Conservation (phyloP, 257 asterid species). For the Solanum bulbocastanum region DNA sequence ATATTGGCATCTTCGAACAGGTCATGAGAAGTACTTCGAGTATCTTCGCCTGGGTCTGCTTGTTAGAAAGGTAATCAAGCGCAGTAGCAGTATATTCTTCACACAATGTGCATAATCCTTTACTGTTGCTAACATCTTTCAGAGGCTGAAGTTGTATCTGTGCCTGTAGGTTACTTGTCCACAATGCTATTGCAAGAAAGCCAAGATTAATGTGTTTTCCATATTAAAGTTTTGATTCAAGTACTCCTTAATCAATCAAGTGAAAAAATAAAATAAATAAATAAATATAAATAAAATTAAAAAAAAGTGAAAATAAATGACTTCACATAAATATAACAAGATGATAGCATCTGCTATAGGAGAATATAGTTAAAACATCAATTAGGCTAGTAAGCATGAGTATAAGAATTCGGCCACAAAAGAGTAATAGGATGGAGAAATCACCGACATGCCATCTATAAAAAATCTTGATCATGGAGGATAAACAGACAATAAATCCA, state of each 20-base stretch:
- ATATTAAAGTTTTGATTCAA: background rate
- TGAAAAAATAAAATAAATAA: background rate
- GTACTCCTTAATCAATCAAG: background rate
- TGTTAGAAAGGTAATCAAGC: conserved; percentile 45
- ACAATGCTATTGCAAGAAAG: conserved; percentile 31
- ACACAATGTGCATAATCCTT: conserved; percentile 52
- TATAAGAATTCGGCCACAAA: background rate
- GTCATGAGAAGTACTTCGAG: conserved; percentile 52
- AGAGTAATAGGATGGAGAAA: background rate
- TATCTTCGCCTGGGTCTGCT: conserved; percentile 65
- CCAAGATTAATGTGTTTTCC: conserved; percentile 7
- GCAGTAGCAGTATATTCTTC: conserved; percentile 63
- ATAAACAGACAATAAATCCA: background rate
- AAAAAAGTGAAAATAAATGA: background rate
- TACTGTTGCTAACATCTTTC: conserved; percentile 22
- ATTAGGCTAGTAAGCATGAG: background rate
- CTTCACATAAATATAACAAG: background rate
- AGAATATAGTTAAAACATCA: background rate
- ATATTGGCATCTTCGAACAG: conserved; percentile 58
- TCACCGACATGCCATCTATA: background rate
- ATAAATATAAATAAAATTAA: too few species aligned
- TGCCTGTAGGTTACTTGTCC: conserved; percentile 16
- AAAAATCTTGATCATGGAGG: background rate
- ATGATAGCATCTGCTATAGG: background rate
- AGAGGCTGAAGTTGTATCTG: conserved; percentile 28